Base-by-base conservation (phyloP, 1,139 yeast species). In the Pichia kudriavzevii region DNA sequence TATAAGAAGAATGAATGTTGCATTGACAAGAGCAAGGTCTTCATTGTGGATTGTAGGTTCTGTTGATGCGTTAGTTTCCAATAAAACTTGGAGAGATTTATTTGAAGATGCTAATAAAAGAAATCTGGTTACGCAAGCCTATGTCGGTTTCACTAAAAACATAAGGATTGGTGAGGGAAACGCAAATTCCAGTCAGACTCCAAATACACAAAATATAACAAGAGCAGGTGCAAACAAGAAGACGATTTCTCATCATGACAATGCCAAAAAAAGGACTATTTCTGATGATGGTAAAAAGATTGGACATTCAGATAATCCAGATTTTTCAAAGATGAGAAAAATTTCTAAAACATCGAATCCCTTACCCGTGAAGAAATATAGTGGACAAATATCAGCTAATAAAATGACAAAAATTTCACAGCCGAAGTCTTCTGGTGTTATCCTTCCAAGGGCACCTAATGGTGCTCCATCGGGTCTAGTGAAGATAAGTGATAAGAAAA, bases 41-140 rank as follows among this genome's bases (percentile, higher is more conserved):
- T 82, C 97, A 0, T 62, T 93, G 44, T 91, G 97, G 97, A 78
- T 93, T 40, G 60, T 93, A 22, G 99, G 99, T 17, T 79, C 84
- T 50, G 73, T 67, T 29, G 63, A 64, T 9, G 75, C 94, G 1
- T 67, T 88, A 45, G 51, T 56, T 13, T 62, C 72, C 38, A 80
- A 84, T 50, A 65, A 63, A 17, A 73, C 83, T 1, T 87, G 96
- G 96, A 63, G 58, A 18, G 66, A 73, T 41, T 61, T 87, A 34
- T 65, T 84, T 16, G 54, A 58, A 1, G 78, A 85, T 62, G 94
- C 94, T 0, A 59, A 61, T 29, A 50, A 57, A 0, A 63, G 94
- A 46, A 47, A 55, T 7, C 32, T 50, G 11, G 45, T 47, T 4
- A 40, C 43, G 3, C 28, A 33, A 3, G 53, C 51, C 0, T 35